Base-by-base conservation (phyloP, 2,329 filamentous ascomycete species). In the Paracorniculantispora psalliotae region DNA sequence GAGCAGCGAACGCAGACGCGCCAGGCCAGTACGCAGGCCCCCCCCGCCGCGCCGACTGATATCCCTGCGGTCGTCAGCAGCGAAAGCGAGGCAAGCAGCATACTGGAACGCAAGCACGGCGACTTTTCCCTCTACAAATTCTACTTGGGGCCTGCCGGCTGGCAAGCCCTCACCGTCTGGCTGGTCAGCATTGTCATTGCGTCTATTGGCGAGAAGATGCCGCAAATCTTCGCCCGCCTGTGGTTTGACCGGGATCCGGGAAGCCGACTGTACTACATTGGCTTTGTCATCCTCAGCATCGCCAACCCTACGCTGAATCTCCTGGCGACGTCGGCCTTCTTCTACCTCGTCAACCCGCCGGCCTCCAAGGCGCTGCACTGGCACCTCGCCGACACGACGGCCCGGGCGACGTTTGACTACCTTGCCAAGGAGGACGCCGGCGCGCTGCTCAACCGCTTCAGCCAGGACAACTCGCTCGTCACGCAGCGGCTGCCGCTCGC, bases 391-490 rank as follows among this genome's bases (percentile, higher is more conserved):
- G 30, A 59, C 10, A 52, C 56, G 2, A 56, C 53, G 4, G 33
- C 37, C 60, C 75, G 71, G 10, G 77, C 77, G 0, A 72, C 76
- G 0, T 63, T 78, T 0, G 65, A 66, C 1, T 80, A 73, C 55
- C 77, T 79, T 46, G 73, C 73, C 0, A 62, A 60, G 4, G 77
- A 73, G 0, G 75, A 78, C 3, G 72, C 66, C 1, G 77, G 77
- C 0, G 67, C 69, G 1, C 73, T 74, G 1, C 60, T 78, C 13
- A 79, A 77, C 33, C 28, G 55, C 21, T 58, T 73, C 76, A 59
- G 69, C 74, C 37, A 64, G 73, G 33, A 75, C 73, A 50, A 43
- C 59, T 81, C 79, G 60, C 67, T 76, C 15, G n/a, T 33, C 3
- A 17, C 43, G 3, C 53, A 56, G 17, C 13, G n/a, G 8, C n/a